Evolutionary conservation across 805 yeast genomes (phyloP), one percentile per base, ranked within the genome.

Genomic region (Hanseniaspora clermontiae): DNA sequence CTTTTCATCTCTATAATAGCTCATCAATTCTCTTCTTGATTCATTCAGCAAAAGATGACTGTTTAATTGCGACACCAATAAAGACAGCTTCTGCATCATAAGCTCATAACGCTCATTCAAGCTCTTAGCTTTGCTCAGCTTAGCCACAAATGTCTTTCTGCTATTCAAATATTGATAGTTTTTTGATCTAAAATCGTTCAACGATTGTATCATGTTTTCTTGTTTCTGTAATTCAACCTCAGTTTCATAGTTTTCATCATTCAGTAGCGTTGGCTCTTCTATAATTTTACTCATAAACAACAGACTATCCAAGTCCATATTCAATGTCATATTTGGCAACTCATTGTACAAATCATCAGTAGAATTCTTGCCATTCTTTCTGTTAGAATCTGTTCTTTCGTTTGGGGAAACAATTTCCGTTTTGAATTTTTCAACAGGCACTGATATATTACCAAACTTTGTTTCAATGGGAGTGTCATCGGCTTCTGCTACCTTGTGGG

Each of bases 21-120:
- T 53, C 51, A 53, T 38, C 34, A 53, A 14, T 14, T 53, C 57
- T 32, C 57, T 53, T 39, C 51, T 37, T 2, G 57, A 53, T 15
- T 53, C 57, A 12, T 53, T 53, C 27, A 46, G n/a, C n/a, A 46
- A 63, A 17, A 78, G 72, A 58, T 77, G 80, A 60, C 82, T 83
- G 52, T 82, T 77, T 58, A 84, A 66, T 60, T 77, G 76, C 49
- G 80, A 77, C 17, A 84, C 73, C 12, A 74, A 64, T 6, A 64
- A 64, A 15, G 71, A 47, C 2, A 73, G 61, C 46, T 63, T 66
- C 9, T 63, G 65, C 37, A 67, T 55, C 2, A 66, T 64, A 49
- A 63, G 61, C 65, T 67, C 69, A 53, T 42, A 27, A 34, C 52
- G 36, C 54, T 57, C 39, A 38, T 43, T 9, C 9, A 43, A 2